phyloP scores from a whole-genome alignment of 73 alveolate genomes.

The Stentor coeruleus region DNA sequence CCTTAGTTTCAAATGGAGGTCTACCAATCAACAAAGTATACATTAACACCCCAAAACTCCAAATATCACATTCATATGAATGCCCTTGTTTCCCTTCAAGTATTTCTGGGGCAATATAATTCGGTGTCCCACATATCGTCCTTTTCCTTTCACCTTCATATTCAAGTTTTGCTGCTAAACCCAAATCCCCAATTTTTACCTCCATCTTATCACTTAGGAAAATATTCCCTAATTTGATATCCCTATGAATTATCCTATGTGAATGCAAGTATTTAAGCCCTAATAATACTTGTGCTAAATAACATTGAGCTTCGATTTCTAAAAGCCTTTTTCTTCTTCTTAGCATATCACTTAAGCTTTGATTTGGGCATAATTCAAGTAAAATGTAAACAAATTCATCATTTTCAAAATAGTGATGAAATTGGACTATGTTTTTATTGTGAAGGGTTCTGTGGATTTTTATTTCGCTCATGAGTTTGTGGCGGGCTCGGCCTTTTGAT shows the following conservation, averaged over 20 bases:
- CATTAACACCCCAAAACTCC: slow-evolving; percentile 79
- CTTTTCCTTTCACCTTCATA: slow-evolving; percentile 70
- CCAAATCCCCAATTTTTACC: slow-evolving; percentile 77
- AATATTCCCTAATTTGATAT: slow-evolving; percentile 63
- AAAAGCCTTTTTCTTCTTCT: slow-evolving; percentile 38
- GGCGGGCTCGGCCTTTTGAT: no score
- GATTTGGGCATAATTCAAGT: slow-evolving; percentile 50
- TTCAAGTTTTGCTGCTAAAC: slow-evolving; percentile 71
- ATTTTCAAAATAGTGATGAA: slow-evolving; percentile 82
- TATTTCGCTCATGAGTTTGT: slow-evolving; percentile 90
- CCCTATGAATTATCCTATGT: slow-evolving; percentile 64
- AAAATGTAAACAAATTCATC: slow-evolving; percentile 43
- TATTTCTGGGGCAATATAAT: slow-evolving; percentile 85
- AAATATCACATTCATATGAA: slow-evolving; percentile 77
- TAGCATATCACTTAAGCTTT: slow-evolving; percentile 43
- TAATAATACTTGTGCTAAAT: slow-evolving; percentile 39
- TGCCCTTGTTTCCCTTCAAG: slow-evolving; percentile 62
- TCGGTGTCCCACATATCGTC: slow-evolving; percentile 80
- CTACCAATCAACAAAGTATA: slow-evolving; percentile 68
- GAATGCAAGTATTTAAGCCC: slow-evolving; percentile 51
- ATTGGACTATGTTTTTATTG: slow-evolving; percentile 83
- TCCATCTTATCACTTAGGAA: slow-evolving; percentile 66
- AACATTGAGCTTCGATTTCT: slow-evolving; percentile 47
- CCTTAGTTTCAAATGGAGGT: slow-evolving; percentile 82
- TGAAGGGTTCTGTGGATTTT: slow-evolving; percentile 90